A percentile compares a stretch with the other conserved stretches of the same genome.
phyloP scores from a whole-genome alignment of 73 alveolate genomes.

The Stentor coeruleus region DNA sequence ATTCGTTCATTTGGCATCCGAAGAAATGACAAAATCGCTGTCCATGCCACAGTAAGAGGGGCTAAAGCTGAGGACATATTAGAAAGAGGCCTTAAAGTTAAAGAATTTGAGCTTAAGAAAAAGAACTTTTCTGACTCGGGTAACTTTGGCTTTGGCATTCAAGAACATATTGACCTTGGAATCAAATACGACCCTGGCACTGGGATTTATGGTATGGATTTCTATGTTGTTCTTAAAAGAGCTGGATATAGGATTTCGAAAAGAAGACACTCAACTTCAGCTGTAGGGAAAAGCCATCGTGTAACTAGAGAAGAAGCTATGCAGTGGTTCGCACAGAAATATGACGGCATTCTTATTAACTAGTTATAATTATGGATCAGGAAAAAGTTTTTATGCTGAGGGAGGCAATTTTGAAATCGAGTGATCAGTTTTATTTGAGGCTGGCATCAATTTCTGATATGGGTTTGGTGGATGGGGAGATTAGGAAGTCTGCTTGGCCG shows the following conservation, averaged over 20 bases:
- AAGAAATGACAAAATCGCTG: constrained; percentile 47
- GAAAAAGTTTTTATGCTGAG: neutral
- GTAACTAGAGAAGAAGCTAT: constrained; percentile 37
- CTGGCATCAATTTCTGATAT: neutral
- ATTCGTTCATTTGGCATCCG: constrained; percentile 42
- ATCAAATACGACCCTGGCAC: constrained; percentile 50
- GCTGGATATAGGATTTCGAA: constrained; percentile 32
- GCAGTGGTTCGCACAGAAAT: constrained; percentile 42
- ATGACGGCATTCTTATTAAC: constrained; percentile 32
- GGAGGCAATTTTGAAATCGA: neutral
- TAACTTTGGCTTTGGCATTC: constrained; percentile 47
- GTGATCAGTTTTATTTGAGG: neutral
- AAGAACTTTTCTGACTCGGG: constrained; percentile 34
- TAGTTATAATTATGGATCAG: constrained; percentile 2
- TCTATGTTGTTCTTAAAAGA: constrained; percentile 39
- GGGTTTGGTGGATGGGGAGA: neutral
- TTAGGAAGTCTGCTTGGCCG: neutral
- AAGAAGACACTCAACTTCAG: constrained; percentile 22
- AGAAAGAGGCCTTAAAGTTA: constrained; percentile 40
- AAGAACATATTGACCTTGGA: constrained; percentile 48
- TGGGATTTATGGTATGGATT: constrained; percentile 54
- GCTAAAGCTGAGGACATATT: constrained; percentile 44
- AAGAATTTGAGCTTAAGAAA: constrained; percentile 38
- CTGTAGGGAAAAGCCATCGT: constrained; percentile 39
- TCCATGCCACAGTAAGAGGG: constrained; percentile 48